phyloP scores from a whole-genome alignment of 2,329 filamentous ascomycete species.

The Penicillium verrucosum region DNA sequence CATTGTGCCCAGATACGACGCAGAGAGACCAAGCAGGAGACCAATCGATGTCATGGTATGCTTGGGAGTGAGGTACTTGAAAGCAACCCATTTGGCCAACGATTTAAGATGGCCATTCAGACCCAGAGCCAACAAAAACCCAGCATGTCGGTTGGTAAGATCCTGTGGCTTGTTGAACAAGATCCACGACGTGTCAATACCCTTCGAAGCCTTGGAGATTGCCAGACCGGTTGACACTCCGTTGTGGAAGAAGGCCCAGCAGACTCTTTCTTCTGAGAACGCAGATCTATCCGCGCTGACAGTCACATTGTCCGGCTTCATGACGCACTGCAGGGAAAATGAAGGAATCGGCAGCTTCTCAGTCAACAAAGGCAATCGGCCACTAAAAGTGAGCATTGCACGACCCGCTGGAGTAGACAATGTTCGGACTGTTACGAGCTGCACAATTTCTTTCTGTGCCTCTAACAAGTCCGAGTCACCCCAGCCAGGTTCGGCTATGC shows the following conservation, averaged over 20 bases:
- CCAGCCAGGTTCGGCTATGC: constrained; percentile 71
- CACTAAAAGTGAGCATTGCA: constrained; percentile 81
- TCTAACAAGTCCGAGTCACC: constrained; percentile 84
- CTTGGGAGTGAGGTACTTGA: constrained; percentile 98
- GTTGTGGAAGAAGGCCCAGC: constrained; percentile 98
- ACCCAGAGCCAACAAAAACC: constrained; percentile 84
- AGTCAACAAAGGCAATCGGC: constrained; percentile 82
- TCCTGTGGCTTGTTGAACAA: constrained; percentile 95
- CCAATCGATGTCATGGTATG: constrained; percentile 99
- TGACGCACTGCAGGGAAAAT: constrained; percentile 86
- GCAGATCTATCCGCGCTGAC: constrained; percentile 85
- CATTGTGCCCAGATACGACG: constrained; percentile 95
- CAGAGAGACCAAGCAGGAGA: constrained; percentile 84
- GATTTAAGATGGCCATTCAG: constrained; percentile 92
- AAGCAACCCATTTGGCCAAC: constrained; percentile 95
- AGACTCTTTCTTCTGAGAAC: constrained; percentile 93
- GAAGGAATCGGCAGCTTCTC: constrained; percentile 87
- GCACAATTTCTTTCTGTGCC: constrained; percentile 85
- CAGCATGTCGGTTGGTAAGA: constrained; percentile 91
- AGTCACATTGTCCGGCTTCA: constrained; percentile 87
- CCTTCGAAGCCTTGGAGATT: constrained; percentile 83
- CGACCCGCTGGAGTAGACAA: constrained; percentile 84
- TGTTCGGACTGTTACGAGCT: constrained; percentile 80
- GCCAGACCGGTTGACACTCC: constrained; percentile 89
- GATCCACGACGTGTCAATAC: constrained; percentile 98